Evolutionary conservation across 441 rosid genomes (phyloP).

Genomic region (Eruca vesicaria): DNA sequence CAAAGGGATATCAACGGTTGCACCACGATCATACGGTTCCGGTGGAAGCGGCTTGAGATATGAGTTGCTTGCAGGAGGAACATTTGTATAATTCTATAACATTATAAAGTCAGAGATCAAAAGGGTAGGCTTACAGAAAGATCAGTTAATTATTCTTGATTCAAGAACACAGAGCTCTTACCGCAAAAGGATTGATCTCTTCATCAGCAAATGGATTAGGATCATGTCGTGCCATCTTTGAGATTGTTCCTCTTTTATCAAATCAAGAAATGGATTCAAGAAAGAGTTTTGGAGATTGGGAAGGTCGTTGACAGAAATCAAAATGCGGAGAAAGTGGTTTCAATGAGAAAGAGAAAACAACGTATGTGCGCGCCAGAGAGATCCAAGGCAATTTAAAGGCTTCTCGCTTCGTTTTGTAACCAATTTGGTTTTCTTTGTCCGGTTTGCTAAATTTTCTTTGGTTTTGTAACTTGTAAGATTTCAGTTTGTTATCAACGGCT

Average conservation of each 20-base stretch:
- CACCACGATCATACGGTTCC: constrained; percentile 95
- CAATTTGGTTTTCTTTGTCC: not conserved
- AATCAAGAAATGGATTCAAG: constrained; percentile 5
- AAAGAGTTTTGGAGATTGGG: not conserved
- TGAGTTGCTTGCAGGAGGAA: constrained; percentile 59
- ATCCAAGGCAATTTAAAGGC: constrained; percentile 31
- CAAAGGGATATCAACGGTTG: constrained; percentile 89
- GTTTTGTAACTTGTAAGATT: not conserved
- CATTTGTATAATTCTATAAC: constrained; percentile 72
- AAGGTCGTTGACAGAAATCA: constrained; percentile 15
- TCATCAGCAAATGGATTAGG: constrained; percentile 87
- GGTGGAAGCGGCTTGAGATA: constrained; percentile 96
- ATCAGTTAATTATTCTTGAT: not conserved
- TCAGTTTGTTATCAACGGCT: not conserved
- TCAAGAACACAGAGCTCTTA: constrained; percentile 32
- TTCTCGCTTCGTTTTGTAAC: constrained; percentile 23
- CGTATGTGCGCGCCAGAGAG: constrained; percentile 34
- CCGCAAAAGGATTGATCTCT: constrained; percentile 93
- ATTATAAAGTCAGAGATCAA: constrained; percentile 5
- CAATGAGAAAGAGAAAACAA: constrained; percentile 13
- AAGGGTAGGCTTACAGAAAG: not conserved
- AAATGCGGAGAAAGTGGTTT: constrained; percentile 16
- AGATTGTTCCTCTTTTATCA: constrained; percentile 14
- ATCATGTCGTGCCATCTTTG: constrained; percentile 67
- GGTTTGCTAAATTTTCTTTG: not conserved